phyloP scores from a whole-genome alignment of 148 eudicot species.

The Limonium bicolor region DNA sequence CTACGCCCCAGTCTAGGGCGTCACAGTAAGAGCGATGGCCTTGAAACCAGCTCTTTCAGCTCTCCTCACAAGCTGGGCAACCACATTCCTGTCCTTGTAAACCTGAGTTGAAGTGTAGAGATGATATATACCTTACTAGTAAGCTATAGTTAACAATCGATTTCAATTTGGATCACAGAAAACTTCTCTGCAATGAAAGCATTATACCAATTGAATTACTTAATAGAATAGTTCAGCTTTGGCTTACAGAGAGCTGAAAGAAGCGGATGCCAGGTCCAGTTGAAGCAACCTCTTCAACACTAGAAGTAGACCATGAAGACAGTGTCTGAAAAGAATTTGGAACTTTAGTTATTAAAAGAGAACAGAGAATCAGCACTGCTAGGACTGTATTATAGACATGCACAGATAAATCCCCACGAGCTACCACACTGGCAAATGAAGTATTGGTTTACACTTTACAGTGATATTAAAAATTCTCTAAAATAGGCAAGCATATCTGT shows the following conservation, averaged over 20 bases:
- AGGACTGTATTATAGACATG: no score
- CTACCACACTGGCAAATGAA: no score
- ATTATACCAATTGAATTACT: no score
- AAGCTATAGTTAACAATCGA: no score
- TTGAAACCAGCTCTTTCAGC: conserved; percentile 59
- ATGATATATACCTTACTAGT: not conserved
- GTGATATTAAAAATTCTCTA: no score
- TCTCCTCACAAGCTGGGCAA: conserved; percentile 88
- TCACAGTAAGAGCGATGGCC: conserved; percentile 58
- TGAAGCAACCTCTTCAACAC: conserved; percentile 98
- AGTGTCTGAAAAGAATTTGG: conserved; percentile 85
- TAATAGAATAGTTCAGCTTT: no score
- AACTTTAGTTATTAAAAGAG: no score
- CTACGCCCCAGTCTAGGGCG: conserved; percentile 88
- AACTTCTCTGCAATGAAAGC: no score
- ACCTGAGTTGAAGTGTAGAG: conserved; percentile 7
- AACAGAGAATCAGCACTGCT: no score
- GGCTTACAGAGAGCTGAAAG: conserved; percentile 96
- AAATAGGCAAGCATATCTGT: no score
- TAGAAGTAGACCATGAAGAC: conserved; percentile 96
- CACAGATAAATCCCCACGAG: no score
- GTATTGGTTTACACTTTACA: no score
- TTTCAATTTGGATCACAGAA: not conserved
- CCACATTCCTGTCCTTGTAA: conserved; percentile 87
- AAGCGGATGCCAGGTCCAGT: conserved; percentile 98